phyloP scores from a whole-genome alignment of 306 rosid genomes.

The Mimosa pudica region DNA sequence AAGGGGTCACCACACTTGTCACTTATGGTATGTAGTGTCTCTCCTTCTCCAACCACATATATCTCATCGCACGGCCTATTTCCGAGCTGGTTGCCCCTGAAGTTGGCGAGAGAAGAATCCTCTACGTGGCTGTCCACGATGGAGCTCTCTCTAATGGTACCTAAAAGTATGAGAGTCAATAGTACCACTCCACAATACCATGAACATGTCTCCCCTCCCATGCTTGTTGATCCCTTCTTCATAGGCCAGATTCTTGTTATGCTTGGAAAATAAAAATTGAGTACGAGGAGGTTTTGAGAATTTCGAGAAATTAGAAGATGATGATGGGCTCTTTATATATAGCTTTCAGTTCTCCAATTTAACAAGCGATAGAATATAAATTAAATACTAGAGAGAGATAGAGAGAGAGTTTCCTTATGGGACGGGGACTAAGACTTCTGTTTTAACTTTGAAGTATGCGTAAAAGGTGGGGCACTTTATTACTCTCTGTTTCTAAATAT shows the following conservation, averaged over 20 bases:
- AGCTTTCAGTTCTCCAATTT: background rate
- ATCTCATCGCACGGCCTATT: slow-evolving; percentile 57
- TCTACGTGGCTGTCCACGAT: background rate
- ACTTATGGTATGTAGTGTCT: slow-evolving; percentile 84
- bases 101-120: background rate
- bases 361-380: background rate
- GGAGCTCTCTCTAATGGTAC: slow-evolving; percentile 51
- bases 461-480: background rate
- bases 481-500: too few species aligned
- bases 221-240: slow-evolving; percentile 15
- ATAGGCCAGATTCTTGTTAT: too few species aligned
- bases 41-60: slow-evolving; percentile 81
- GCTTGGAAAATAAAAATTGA: too few species aligned
- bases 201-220: slow-evolving; percentile 48
- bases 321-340: background rate
- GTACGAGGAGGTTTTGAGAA: background rate
- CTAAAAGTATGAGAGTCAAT: slow-evolving; percentile 55
- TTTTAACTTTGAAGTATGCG: background rate
- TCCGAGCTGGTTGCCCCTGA: slow-evolving; percentile 43
- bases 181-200: slow-evolving; percentile 61
- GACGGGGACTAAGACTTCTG: background rate
- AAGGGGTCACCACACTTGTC: slow-evolving; percentile 85
- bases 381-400: background rate
- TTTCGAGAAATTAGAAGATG: background rate
- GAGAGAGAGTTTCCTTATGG: background rate